Percentiles rank a stretch among this genome's conserved stretches.
These are phyloP conservation scores for Heteromeles arbutifolia DNA, from an alignment of 306 rosid species.

Conservation along the genomic window DNA sequence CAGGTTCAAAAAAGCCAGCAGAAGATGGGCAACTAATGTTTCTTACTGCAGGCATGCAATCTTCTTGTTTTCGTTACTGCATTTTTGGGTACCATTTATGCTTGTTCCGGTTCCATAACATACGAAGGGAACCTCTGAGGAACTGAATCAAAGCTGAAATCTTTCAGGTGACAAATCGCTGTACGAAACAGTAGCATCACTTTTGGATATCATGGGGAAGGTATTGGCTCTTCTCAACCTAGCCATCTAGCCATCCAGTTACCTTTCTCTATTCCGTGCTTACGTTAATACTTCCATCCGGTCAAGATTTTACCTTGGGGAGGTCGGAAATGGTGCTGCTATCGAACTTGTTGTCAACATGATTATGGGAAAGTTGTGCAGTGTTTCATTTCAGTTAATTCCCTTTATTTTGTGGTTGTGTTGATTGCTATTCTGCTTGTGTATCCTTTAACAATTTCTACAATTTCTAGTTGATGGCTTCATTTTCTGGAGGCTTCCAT, in stretches of 20 bases:
- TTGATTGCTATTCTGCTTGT: slow-evolving; percentile 13
- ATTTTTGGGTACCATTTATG: not conserved
- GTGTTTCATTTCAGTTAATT: slow-evolving; percentile 7
- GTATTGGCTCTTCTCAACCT: too few relatives aligned
- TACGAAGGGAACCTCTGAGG: too few relatives aligned
- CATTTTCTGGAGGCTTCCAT: slow-evolving; percentile 92
- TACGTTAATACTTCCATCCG: slow-evolving; percentile 20
- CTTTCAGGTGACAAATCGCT: too few relatives aligned
- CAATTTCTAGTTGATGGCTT: slow-evolving; percentile 79
- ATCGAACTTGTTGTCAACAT: slow-evolving; percentile 96
- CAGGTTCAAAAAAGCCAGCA: slow-evolving; percentile 95
- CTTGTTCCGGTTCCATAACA: slow-evolving; percentile 2
- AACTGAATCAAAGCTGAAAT: too few relatives aligned
- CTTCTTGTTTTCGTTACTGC: not conserved
- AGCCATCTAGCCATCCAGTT: too few relatives aligned
- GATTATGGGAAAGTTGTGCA: slow-evolving; percentile 90
- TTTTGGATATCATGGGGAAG: too few relatives aligned
- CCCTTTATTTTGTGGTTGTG: slow-evolving; percentile 10
- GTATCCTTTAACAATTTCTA: slow-evolving; percentile 17
- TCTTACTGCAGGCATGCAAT: slow-evolving; percentile 77
- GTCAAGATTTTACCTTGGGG: slow-evolving; percentile 91
- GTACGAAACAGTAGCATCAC: too few relatives aligned
- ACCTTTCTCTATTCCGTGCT: slow-evolving; percentile 22
- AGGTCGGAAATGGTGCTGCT: slow-evolving; percentile 95
- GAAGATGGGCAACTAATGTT: slow-evolving; percentile 96